phyloP scores from a whole-genome alignment of 257 asterid species.

The Nicotiana knightiana region DNA sequence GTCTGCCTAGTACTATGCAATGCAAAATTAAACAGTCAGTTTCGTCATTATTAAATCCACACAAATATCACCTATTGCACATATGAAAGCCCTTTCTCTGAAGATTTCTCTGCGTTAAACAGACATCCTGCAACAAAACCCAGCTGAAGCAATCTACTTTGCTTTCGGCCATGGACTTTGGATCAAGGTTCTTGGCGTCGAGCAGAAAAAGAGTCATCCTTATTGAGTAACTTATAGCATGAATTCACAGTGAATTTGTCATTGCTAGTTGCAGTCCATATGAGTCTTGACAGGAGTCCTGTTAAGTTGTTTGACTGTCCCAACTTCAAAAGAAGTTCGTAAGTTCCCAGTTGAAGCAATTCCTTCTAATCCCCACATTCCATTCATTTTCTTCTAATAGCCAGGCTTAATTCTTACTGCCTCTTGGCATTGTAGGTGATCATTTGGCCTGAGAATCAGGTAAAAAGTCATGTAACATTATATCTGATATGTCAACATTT shows the following conservation, averaged over 20 bases:
- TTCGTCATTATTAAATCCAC: background rate
- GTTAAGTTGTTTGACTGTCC: background rate
- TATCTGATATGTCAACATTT: background rate
- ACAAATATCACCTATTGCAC: background rate
- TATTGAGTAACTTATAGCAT: background rate
- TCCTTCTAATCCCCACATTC: background rate
- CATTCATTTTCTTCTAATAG: background rate
- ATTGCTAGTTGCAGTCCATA: background rate
- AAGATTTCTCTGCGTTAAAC: background rate
- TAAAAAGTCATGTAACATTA: background rate
- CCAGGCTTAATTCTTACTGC: background rate
- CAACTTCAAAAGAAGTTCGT: background rate
- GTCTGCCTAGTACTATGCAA: background rate
- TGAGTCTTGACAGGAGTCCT: background rate
- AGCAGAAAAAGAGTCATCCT: background rate
- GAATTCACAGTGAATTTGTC: background rate
- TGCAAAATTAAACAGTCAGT: background rate
- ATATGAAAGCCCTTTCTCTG: background rate
- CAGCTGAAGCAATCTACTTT: conserved; percentile 2
- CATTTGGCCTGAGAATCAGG: background rate
- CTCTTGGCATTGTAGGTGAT: background rate
- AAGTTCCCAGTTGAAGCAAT: background rate
- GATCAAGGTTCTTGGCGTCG: background rate
- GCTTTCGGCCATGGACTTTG: background rate
- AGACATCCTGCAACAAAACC: background rate